A percentile compares a stretch with the other conserved stretches of the same genome.
Evolutionary conservation across 139 green algal species (phyloP).

Genomic region (Spirogloea muscicola): DNA sequence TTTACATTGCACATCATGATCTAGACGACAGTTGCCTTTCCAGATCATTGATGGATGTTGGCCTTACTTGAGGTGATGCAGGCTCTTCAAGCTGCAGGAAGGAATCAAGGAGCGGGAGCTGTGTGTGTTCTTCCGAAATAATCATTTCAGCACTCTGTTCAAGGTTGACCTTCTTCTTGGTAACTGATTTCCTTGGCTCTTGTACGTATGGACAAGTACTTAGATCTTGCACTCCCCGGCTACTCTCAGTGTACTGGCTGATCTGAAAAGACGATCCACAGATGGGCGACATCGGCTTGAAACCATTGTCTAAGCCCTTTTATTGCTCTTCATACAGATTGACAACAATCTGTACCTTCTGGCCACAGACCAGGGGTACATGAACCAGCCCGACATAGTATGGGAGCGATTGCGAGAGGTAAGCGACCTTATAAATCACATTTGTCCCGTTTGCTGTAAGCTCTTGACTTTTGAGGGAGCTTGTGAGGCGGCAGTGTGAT

Average conservation of each 20-base stretch:
- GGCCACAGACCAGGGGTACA: conserved; percentile 83
- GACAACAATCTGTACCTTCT: conserved; percentile 74
- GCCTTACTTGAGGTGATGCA: too few relatives aligned
- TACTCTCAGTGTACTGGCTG: neutral
- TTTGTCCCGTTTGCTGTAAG: neutral
- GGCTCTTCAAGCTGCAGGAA: conserved; percentile 42
- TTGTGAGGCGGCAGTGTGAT: neutral
- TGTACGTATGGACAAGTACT: neutral
- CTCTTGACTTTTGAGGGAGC: neutral
- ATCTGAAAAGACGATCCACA: neutral
- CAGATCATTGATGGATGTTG: too few relatives aligned
- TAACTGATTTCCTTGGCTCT: neutral
- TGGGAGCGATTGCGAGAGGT: conserved; percentile 72
- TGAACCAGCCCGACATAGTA: conserved; percentile 68
- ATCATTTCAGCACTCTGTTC: conserved; percentile 88
- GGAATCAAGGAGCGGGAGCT: conserved; percentile 63
- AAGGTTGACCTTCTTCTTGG: conserved; percentile 44
- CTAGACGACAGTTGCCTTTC: too few relatives aligned
- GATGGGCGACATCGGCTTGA: neutral
- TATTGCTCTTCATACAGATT: conserved; percentile 29
- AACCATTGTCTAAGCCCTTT: conserved; percentile 3
- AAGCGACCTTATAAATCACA: neutral
- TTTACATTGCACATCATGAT: too few relatives aligned
- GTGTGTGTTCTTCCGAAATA: conserved; percentile 86
- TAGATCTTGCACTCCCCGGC: neutral